Evolutionary conservation across 495 filamentous ascomycete species (phyloP).

Genomic region (Xylaria curta): DNA sequence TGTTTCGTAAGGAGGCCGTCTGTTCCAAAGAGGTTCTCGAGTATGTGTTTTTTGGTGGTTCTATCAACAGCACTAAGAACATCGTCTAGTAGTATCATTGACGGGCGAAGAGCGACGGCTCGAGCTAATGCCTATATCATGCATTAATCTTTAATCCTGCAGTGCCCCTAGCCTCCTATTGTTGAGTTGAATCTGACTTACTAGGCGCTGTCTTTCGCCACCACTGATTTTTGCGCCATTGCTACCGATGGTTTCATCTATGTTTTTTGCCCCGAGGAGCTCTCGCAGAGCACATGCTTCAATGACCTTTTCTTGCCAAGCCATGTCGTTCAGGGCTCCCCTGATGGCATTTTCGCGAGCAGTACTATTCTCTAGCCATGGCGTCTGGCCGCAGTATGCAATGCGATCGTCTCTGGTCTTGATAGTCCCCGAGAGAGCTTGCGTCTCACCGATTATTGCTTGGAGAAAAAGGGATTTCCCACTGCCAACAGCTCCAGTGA

Average conservation of each 20-base stretch:
- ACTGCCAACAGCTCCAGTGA: conserved; percentile 37
- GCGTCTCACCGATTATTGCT: conserved; percentile 36
- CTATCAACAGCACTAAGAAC: conserved; percentile 25
- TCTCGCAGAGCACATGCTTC: conserved; percentile 40
- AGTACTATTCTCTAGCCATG: conserved; percentile 50
- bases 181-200: conserved; percentile 28
- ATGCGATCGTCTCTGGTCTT: conserved; percentile 9
- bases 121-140: conserved; percentile 19
- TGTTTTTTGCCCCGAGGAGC: conserved; percentile 50
- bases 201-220: conserved; percentile 64
- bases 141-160: neutral
- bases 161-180: neutral
- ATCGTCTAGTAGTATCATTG: conserved; percentile 27
- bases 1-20: conserved; percentile 19
- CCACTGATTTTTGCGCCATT: conserved; percentile 63
- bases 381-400: conserved; percentile 40
- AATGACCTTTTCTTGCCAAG: conserved; percentile 45
- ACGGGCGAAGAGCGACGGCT: conserved; percentile 24
- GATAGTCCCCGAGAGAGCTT: conserved; percentile 7
- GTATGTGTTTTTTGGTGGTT: conserved; percentile 21
- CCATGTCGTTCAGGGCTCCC: conserved; percentile 29
- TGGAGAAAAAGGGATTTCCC: conserved; percentile 41
- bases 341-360: conserved; percentile 46
- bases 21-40: conserved; percentile 24
- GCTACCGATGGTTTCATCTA: conserved; percentile 60